Evolutionary conservation across 495 filamentous ascomycete genomes (phyloP), one percentile per base, ranked within the genome.

Genomic region (Penicillium fimorum): DNA sequence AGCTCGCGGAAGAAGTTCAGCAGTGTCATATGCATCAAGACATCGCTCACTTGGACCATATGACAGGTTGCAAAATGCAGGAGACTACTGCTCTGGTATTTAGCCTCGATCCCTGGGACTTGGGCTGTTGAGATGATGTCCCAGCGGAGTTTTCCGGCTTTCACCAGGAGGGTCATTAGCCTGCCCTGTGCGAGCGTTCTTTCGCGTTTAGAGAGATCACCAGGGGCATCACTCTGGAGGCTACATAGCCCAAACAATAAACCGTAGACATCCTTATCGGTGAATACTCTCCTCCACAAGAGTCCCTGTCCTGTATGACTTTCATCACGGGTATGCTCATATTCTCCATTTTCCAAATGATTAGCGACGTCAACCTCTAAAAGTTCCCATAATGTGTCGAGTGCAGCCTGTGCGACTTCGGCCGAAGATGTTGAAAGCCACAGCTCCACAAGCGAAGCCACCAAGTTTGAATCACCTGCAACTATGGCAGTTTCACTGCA

Each of bases 111-210:
- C 0, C 87, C 84, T 0, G 82, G 59, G 24, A 87, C 71, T 20
- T 87, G 79, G 0, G 87, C 79, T 15, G 64, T 72, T 9, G 79
- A 77, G 37, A 94, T 76, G 11, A 81, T 73, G 13, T 76, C 70
- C 76, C 90, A 85, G 64, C 89, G 83, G 48, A 91, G 58, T 3
- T 71, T 68, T 4, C 86, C 87, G 4, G 90, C 79, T 13, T 84
- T 82, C 2, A 86, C 83, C 3, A 96, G 69, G 56, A 92, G 75
- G 11, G 85, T 81, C 59, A 96, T 72, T 40, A 96, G 57, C 53
- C 92, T 78, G 35, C 86, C 89, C 70, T 96, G 91, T 2, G 90
- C 87, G 20, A 95, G 71, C 0, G 90, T 88, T 56, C 84, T 84
- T 47, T 93, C 83, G 40, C 79, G 79, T 59, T 81, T 82, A 37